Evolutionary conservation across 2,329 filamentous ascomycete species (phyloP), one percentile per base, ranked within the genome.

Genomic region (Xylaria multiplex): DNA sequence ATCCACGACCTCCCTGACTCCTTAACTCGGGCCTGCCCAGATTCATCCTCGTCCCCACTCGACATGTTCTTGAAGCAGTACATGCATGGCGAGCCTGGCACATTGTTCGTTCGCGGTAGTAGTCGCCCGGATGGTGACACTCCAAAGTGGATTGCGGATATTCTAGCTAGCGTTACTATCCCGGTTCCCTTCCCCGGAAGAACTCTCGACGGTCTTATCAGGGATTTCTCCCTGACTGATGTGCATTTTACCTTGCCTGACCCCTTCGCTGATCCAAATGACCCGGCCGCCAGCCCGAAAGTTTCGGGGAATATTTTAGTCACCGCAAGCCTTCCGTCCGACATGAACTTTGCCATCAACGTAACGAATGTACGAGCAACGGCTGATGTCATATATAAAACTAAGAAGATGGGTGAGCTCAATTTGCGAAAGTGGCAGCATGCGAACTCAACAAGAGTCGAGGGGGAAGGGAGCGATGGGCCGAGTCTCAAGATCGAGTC

Each of bases 231-330:
- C 24, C 82, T 98, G 70, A 88, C 89, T 1, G 87, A 97, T 75
- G 93, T 96, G 46, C 89, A 96, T 73, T 97, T 99, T 77, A 88
- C 87, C 55, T 81, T 99, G 52, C 96, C 96, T 0, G 88, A 93
- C 73, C 91, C 92, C 0, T 87, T 90, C 73, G 92, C 93, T 2
- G 89, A 93, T 19, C 92, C 92, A 0, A 87, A 86, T 64, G 88
- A 90, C 11, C 91, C 93, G 0, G 88, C 90, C 57, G 84, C 91
- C 3, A 87, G 91, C 61, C 93, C 94, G 9, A 89, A 87, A 61
- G 89, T 99, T 16, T 97, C 93, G 35, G 94, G 94, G 2, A 90
- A 90, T 22, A 91, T 97, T 52, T 84, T 92, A 66, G 94, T 94
- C 11, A 83, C 94, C 19, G 90, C 96, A 30, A 88, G 84, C 11